These are phyloP conservation scores for Myotisia sp. DNA, from an alignment of 2,329 filamentous ascomycete species.

Conservation along the genomic window DNA sequence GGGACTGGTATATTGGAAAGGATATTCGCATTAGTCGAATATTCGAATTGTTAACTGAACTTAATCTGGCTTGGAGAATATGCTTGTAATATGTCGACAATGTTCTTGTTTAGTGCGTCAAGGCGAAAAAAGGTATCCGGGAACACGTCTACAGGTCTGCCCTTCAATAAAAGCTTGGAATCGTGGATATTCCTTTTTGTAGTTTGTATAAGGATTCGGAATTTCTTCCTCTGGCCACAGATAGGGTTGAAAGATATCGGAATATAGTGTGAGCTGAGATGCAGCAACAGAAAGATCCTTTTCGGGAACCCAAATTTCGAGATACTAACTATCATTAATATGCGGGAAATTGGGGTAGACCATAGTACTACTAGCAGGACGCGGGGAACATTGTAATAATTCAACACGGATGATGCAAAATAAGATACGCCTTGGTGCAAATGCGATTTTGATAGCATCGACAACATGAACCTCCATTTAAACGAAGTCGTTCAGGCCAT, in stretches of 20 bases:
- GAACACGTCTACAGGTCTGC: slow-evolving; percentile 3
- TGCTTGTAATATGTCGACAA: slow-evolving; percentile 5
- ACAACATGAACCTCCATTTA: slow-evolving; percentile 8
- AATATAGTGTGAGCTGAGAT: slow-evolving; percentile 8
- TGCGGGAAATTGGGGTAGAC: not conserved
- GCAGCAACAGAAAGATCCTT: slow-evolving; percentile 2
- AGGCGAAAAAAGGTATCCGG: slow-evolving; percentile 9
- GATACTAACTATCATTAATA: slow-evolving; percentile 3
- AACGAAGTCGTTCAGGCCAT: no score
- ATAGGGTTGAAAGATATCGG: slow-evolving; percentile 8
- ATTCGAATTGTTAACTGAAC: slow-evolving; percentile 9
- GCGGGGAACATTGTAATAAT: slow-evolving; percentile 9
- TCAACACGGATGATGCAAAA: slow-evolving; percentile 10
- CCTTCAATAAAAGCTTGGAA: slow-evolving; percentile 10
- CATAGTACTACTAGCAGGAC: slow-evolving; percentile 4
- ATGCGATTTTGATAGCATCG: slow-evolving; percentile 6
- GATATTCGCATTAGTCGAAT: slow-evolving; percentile 5
- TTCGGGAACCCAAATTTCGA: slow-evolving; percentile 10
- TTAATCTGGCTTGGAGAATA: slow-evolving; percentile 6
- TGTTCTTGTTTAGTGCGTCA: slow-evolving; percentile 7
- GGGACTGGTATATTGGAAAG: slow-evolving; percentile 9
- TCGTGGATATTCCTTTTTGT: slow-evolving; percentile 3
- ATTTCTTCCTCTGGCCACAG: slow-evolving; percentile 6
- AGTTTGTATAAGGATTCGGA: slow-evolving; percentile 3
- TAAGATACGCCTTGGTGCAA: slow-evolving; percentile 6